These are phyloP conservation scores for Citrus sp. DNA, from an alignment of 345 rosid species.

Conservation along the genomic window DNA sequence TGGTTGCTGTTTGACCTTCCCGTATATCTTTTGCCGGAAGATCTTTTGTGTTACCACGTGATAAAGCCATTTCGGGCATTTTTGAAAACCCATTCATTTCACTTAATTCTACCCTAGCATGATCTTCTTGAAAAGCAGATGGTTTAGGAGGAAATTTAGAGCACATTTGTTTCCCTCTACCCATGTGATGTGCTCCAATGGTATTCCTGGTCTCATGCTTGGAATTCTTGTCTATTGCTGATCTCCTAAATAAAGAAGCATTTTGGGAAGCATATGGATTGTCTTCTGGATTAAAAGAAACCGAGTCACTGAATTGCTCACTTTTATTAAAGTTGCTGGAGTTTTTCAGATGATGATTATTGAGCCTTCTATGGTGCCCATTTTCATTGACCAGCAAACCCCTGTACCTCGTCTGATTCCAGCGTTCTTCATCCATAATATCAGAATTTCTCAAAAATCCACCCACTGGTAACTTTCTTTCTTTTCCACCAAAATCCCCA, in stretches of 20 bases:
- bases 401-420: slow-evolving; percentile 23
- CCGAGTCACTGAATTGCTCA: slow-evolving; percentile 19
- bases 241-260: slow-evolving; percentile 47
- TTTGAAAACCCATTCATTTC: slow-evolving; percentile 19
- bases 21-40: slow-evolving; percentile 20
- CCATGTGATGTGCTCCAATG: slow-evolving; percentile 23
- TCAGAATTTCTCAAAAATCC: slow-evolving; percentile 29
- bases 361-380: slow-evolving; percentile 27
- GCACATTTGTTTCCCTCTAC: slow-evolving; percentile 40
- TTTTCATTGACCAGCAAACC: slow-evolving; percentile 28
- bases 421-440: slow-evolving; percentile 27
- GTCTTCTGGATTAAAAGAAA: slow-evolving; percentile 21
- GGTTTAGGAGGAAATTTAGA: slow-evolving; percentile 21
- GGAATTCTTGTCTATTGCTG: slow-evolving; percentile 22
- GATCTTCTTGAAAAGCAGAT: slow-evolving; percentile 20
- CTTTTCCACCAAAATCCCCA: slow-evolving; percentile 30
- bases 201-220: slow-evolving; percentile 25
- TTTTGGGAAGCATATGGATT: slow-evolving; percentile 19
- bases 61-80: slow-evolving; percentile 27
- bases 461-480: slow-evolving; percentile 30
- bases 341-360: slow-evolving; percentile 23
- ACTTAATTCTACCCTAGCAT: slow-evolving; percentile 26
- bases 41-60: slow-evolving; percentile 25
- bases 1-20: slow-evolving; percentile 22
- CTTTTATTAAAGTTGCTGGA: slow-evolving; percentile 24